These are phyloP conservation scores for Scleroderma bovista DNA, from an alignment of 768 basidiomycete genomes.

Conservation along the genomic window DNA sequence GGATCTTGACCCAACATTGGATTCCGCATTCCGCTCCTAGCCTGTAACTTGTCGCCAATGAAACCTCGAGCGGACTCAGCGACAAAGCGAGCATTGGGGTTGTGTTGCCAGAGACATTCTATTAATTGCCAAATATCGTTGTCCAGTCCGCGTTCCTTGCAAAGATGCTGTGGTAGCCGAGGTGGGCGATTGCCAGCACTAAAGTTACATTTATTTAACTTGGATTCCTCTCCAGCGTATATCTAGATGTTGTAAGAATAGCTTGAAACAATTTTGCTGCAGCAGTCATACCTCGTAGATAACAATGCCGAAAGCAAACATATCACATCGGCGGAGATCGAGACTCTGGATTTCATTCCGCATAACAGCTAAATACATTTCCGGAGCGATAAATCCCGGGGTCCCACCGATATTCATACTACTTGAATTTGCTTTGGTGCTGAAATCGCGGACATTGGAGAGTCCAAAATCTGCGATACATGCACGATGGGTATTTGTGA, in stretches of 20 bases:
- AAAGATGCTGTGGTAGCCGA: slow-evolving; percentile 11
- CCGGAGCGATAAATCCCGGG: slow-evolving; percentile 23
- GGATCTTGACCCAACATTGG: too few relatives aligned
- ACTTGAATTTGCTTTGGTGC: slow-evolving; percentile 12
- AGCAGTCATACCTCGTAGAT: slow-evolving; percentile 26
- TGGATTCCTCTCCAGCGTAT: slow-evolving; percentile 13
- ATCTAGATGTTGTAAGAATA: slow-evolving; percentile 13
- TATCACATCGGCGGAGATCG: slow-evolving; percentile 25
- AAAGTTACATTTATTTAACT: slow-evolving; percentile 11
- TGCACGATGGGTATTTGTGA: slow-evolving; percentile 19
- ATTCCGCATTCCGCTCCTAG: too few relatives aligned
- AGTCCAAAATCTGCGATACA: slow-evolving; percentile 32
- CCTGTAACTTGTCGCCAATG: too few relatives aligned
- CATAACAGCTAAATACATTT: slow-evolving; percentile 11
- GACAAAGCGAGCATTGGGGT: too few relatives aligned
- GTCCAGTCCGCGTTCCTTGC: too few relatives aligned
- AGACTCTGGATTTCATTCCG: slow-evolving; percentile 5
- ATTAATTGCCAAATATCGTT: too few relatives aligned
- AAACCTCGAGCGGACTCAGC: too few relatives aligned
- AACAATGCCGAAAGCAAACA: slow-evolving; percentile 32
- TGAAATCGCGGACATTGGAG: slow-evolving; percentile 14
- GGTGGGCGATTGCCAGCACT: slow-evolving; percentile 10
- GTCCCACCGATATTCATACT: slow-evolving; percentile 15
- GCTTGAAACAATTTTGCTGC: background rate
- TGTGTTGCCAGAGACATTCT: too few relatives aligned